Evolutionary conservation across 2,329 filamentous ascomycete genomes (phyloP), one percentile per base, ranked within the genome.

Genomic region (Fusarium sp.): DNA sequence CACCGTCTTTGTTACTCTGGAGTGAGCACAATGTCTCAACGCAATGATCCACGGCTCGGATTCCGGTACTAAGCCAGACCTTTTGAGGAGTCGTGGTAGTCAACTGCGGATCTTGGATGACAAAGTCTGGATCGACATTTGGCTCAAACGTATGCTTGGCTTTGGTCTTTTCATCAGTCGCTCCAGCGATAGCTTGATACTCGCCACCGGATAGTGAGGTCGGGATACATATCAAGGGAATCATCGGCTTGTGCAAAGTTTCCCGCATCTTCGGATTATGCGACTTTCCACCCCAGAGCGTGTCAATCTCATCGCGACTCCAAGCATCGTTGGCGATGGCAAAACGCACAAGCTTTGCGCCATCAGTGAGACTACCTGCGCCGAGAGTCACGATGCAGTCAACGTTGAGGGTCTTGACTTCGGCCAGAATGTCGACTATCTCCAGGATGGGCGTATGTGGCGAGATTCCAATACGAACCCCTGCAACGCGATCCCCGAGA

Each of bases 331-430:
- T 66, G 2, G 40, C 48, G 11, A 65, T n/a, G 0, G 63, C 55
- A 8, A 65, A 66, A 1, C 55, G 45, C 3, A 60, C 14, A 4
- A 66, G 54, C 10, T 66, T 66, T 1, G 55, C 49, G 5, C 63
- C 63, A 4, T 60, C 63, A 0, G 60, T 60, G 10, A 66, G 50
- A 10, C 55, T 65, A 14, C 60, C 60, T 13, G 63, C 63, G 8
- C 63, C 61, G 4, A 66, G 45, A 14, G 61, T 66, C 4, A 63
- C 41, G 3, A 66, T 50, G 20, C 61, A 66, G 49, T 66, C 63
- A 13, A 60, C 50, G 9, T 51, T 12, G 16, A 66, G 40, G 14
- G 30, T 6, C 20, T 60, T 66, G 20, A 55, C 30, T 7, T 55
- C 20, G 4, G 54, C 9, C 11, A 66, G 43, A 2, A 66, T 66